Conservation (phyloP, 305 asterid species). For the Plantago lanceolata region DNA sequence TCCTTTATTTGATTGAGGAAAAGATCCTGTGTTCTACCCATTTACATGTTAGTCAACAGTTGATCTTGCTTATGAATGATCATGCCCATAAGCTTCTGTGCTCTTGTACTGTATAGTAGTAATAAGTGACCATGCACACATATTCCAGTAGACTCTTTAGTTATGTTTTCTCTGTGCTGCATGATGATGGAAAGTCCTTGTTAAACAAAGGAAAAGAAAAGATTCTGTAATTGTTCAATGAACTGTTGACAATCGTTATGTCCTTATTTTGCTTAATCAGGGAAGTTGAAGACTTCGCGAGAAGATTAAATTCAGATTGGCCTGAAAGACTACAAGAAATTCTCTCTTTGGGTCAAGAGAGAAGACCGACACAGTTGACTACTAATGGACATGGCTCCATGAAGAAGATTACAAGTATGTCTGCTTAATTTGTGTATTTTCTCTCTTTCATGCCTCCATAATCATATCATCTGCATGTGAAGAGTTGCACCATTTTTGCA, state of each 20-base stretch:
- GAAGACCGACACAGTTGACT: slow-evolving; percentile 49
- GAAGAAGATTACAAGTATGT: slow-evolving; percentile 58
- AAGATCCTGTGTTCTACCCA: no score
- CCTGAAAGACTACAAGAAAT: slow-evolving; percentile 87
- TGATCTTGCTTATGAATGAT: no score
- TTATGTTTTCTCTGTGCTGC: neutral
- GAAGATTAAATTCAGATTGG: slow-evolving; percentile 90
- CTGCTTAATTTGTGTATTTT: slow-evolving; percentile 11
- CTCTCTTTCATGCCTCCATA: slow-evolving; percentile 11
- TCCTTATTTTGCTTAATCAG: slow-evolving; percentile 38
- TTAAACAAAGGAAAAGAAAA: slow-evolving; percentile 1
- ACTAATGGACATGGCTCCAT: slow-evolving; percentile 63
- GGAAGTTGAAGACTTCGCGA: slow-evolving; percentile 96
- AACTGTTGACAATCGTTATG: slow-evolving; percentile 8
- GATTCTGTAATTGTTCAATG: slow-evolving; percentile 13
- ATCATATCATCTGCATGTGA: slow-evolving; percentile 6
- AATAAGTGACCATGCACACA: neutral
- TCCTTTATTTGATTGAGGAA: no score
- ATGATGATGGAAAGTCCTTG: slow-evolving; percentile 16
- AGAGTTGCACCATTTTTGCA: neutral
- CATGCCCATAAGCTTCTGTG: no score
- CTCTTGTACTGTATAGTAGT: no score
- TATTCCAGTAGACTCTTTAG: no score
- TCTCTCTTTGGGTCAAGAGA: slow-evolving; percentile 73
- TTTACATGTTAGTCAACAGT: no score